Percentiles rank a stretch among this genome's conserved stretches.
Conservation (phyloP, 768 basidiomycete genomes). For the Arthromyces matolae region DNA sequence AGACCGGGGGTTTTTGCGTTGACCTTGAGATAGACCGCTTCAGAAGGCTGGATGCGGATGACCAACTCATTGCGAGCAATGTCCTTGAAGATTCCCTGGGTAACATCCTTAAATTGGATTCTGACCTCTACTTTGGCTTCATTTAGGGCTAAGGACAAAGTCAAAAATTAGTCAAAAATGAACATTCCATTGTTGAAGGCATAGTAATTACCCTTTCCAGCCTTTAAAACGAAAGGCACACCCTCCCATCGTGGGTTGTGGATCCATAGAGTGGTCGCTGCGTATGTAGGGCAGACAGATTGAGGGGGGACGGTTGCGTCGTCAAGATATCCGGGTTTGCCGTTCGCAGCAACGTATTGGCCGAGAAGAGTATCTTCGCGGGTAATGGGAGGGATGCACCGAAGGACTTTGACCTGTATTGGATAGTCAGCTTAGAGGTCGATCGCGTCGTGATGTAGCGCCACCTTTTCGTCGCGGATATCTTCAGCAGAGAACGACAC, state of each 20-base stretch:
- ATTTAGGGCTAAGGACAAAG: conserved; percentile 67
- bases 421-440: background rate
- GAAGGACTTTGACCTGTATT: conserved; percentile 89
- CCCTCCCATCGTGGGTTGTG: conserved; percentile 98
- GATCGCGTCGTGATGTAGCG: conserved; percentile 10
- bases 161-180: conserved; percentile 11
- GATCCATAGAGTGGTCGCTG: conserved; percentile 86
- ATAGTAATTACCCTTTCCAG: conserved; percentile 78
- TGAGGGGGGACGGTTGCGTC: conserved; percentile 92
- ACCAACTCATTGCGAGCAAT: conserved; percentile 97
- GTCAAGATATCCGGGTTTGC: conserved; percentile 98
- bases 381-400: conserved; percentile 81
- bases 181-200: background rate
- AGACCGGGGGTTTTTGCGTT: conserved; percentile 95
- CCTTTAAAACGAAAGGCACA: conserved; percentile 97
- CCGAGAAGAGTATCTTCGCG: conserved; percentile 82
- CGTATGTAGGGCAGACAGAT: conserved; percentile 93
- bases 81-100: conserved; percentile 93
- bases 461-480: conserved; percentile 96
- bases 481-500: conserved; percentile 97
- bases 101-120: conserved; percentile 97
- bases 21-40: conserved; percentile 95
- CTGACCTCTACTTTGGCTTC: conserved; percentile 99
- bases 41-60: conserved; percentile 92
- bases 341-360: conserved; percentile 85